Evolutionary conservation across 2,329 filamentous ascomycete genomes (phyloP), one percentile per base, ranked within the genome.

Genomic region (Septoria petroselini): DNA sequence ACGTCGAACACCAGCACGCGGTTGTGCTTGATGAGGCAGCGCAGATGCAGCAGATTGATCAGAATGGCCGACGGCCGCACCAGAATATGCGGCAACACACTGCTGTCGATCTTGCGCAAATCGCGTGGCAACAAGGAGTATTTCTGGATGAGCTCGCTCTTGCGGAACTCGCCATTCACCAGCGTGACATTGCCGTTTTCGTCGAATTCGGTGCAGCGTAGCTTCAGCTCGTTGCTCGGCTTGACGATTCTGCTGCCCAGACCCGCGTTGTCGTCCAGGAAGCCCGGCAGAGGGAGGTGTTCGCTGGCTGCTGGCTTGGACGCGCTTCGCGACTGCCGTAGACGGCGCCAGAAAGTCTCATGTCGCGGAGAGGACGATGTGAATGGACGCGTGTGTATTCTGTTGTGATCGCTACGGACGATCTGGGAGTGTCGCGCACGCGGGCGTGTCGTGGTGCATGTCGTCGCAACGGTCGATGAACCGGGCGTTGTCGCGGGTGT

Each of bases 61-160:
- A 98, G 78, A 56, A 98, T 97, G 3, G 91, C 89, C 6, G 87
- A 91, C 5, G 89, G 90, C 27, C 93, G 89, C 57, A 98, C 84
- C 58, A 97, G 84, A 50, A 98, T 97, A 65, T 96, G 91, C 7
- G 93, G 93, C 17, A 98, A 81, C 53, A 94, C 88, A 51, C 89
- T 95, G 11, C 91, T 96, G 69, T 98, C 93, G 65, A 98, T 96
- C 72, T 98, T 98, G 62, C 93, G 87, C 49, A 98, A 76, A 74
- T 98, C 93, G 54, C 93, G 91, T 48, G 93, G 91, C 41, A 96
- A 79, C 19, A 97, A 79, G 34, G 91, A 91, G 67, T 95, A 96
- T 87, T 93, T 96, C 45, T 91, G 90, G 69, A 96, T 97, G 39
- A 98, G 76, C 73, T 98, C 93, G 63, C 84, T 93, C 77, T 98